These are phyloP conservation scores for Wilhelminamyces savonicus DNA, from an alignment of 805 yeast genomes.

Conservation along the genomic window DNA sequence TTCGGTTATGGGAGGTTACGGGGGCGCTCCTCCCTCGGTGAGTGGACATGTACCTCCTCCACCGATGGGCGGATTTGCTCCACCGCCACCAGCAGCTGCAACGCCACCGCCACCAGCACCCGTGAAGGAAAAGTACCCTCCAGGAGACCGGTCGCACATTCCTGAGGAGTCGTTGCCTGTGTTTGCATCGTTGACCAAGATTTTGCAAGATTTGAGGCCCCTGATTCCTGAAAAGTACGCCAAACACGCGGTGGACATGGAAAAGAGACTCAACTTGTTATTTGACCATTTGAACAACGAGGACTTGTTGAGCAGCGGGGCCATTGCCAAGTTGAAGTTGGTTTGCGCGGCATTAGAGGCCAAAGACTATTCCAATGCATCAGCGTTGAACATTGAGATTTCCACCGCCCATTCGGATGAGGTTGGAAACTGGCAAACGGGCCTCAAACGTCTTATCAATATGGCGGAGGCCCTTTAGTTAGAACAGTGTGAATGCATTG, in stretches of 20 bases:
- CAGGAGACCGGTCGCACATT: conserved; percentile 66
- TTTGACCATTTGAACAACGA: conserved; percentile 73
- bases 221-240: conserved; percentile 66
- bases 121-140: conserved; percentile 32
- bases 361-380: conserved; percentile 57
- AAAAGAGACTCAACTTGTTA: conserved; percentile 69
- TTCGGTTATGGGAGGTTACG: conserved; percentile 2
- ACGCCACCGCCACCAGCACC: conserved; percentile 14
- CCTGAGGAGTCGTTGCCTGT: conserved; percentile 55
- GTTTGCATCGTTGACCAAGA: conserved; percentile 46
- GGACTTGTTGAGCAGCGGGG: conserved; percentile 55
- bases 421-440: conserved; percentile 88
- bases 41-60: conserved; percentile 4
- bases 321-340: conserved; percentile 46
- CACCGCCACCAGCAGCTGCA: conserved; percentile 16
- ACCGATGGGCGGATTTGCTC: conserved; percentile 12
- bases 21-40: background rate
- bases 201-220: conserved; percentile 61
- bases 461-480: conserved; percentile 46
- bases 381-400: conserved; percentile 48
- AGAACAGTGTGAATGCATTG: background rate
- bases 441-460: conserved; percentile 80
- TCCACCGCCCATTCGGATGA: conserved; percentile 62
- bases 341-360: conserved; percentile 45
- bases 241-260: conserved; percentile 75